These are phyloP conservation scores for Cerrena zonata DNA, from an alignment of 1,284 basidiomycete species.

Conservation along the genomic window DNA sequence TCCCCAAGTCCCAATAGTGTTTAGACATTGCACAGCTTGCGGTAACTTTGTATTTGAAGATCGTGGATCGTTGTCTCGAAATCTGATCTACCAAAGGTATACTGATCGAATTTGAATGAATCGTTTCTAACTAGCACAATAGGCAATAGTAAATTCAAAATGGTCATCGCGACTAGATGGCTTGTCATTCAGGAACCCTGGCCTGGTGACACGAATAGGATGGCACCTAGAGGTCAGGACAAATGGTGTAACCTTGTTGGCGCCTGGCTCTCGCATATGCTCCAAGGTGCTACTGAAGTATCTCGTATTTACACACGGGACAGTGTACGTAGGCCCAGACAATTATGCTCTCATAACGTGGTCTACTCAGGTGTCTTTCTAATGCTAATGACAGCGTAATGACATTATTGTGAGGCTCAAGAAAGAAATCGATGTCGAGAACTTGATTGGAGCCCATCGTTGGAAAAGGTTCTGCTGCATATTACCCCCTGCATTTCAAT, in stretches of 20 bases:
- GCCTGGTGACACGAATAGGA: slow-evolving; percentile 19
- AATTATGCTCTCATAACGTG: not conserved
- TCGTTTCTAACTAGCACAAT: too few species aligned
- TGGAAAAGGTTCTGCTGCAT: slow-evolving; percentile 17
- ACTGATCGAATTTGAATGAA: too few species aligned
- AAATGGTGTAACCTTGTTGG: slow-evolving; percentile 20
- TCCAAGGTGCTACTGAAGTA: slow-evolving; percentile 16
- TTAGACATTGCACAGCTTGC: too few species aligned
- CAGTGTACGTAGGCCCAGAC: slow-evolving; percentile 19
- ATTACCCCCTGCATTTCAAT: slow-evolving; percentile 21
- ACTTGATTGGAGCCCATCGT: slow-evolving; percentile 24
- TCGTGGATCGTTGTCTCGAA: too few species aligned
- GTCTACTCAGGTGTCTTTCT: too few species aligned
- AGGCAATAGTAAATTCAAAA: too few species aligned
- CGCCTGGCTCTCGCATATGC: slow-evolving; percentile 26
- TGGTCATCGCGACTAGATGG: slow-evolving; percentile 17
- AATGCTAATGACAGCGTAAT: slow-evolving; percentile 14
- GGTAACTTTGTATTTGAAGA: too few species aligned
- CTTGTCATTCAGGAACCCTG: slow-evolving; percentile 28
- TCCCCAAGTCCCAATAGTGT: too few species aligned
- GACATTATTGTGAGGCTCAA: slow-evolving; percentile 25
- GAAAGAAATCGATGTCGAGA: slow-evolving; percentile 19
- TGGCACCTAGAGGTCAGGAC: slow-evolving; percentile 7
- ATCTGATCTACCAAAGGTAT: too few species aligned
- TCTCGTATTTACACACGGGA: slow-evolving; percentile 19